phyloP scores from a whole-genome alignment of 2,329 filamentous ascomycete genomes.

The Xylariaceae sp. region DNA sequence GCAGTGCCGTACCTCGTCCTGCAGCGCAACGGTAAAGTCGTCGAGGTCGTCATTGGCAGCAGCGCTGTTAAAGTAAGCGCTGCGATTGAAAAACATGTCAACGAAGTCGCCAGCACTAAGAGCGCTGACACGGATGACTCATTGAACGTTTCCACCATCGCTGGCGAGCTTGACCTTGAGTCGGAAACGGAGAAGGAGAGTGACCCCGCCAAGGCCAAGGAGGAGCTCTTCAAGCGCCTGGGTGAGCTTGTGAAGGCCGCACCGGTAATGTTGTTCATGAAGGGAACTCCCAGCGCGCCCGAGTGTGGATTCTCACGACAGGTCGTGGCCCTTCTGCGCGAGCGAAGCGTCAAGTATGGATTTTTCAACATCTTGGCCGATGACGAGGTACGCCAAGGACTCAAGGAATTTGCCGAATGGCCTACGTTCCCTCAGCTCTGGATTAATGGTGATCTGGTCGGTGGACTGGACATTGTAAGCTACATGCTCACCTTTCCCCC shows the following conservation, averaged over 20 bases:
- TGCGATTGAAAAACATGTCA: conserved; percentile 78
- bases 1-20: conserved; percentile 91
- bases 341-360: conserved; percentile 89
- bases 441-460: conserved; percentile 83
- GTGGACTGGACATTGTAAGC: conserved; percentile 91
- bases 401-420: conserved; percentile 98
- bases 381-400: conserved; percentile 89
- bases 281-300: conserved; percentile 81
- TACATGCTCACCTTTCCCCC: conserved; percentile 1
- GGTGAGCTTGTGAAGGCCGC: conserved; percentile 86
- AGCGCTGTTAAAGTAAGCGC: conserved; percentile 79
- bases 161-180: conserved; percentile 35
- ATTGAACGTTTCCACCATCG: conserved; percentile 29
- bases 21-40: conserved; percentile 64
- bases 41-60: conserved; percentile 85
- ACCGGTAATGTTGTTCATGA: conserved; percentile 98
- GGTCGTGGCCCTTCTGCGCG: conserved; percentile 77
- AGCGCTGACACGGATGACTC: conserved; percentile 33
- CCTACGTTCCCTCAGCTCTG: conserved; percentile 96
- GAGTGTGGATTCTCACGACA: conserved; percentile 93
- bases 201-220: conserved; percentile 60
- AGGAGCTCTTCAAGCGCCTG: conserved; percentile 78
- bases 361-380: conserved; percentile 99
- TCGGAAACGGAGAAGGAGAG: conserved; percentile 29
- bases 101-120: conserved; percentile 35